Conservation (phyloP, 139 green algal species). For the Closterium sp. region DNA sequence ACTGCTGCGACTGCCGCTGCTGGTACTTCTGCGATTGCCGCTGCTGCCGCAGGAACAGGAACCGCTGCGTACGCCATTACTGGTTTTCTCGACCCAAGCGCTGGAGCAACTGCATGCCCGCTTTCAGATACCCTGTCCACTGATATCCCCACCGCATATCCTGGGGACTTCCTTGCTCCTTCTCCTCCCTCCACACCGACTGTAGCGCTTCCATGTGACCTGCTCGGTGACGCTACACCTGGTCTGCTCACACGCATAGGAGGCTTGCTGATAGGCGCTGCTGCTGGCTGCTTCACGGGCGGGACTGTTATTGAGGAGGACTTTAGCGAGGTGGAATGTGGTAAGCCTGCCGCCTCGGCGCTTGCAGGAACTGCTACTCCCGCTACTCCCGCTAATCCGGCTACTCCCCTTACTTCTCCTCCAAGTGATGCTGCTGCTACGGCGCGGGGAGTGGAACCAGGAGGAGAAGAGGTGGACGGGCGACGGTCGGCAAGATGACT, state of each 20-base stretch:
- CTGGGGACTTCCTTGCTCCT: no score
- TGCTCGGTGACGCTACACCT: not conserved
- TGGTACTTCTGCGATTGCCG: no score
- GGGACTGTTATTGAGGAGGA: not conserved
- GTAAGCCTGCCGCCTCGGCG: not conserved
- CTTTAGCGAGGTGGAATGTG: not conserved
- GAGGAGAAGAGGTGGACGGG: not conserved
- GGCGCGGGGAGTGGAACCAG: not conserved
- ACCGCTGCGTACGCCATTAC: not conserved
- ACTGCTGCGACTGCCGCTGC: no score
- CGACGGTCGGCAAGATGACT: not conserved
- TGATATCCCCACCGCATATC: not conserved
- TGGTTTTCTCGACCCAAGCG: not conserved
- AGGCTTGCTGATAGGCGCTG: not conserved
- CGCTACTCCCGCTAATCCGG: not conserved
- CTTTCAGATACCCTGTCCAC: not conserved
- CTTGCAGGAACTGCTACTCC: not conserved
- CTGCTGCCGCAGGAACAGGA: not conserved
- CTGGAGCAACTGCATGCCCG: not conserved
- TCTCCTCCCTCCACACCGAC: no score
- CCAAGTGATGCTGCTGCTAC: not conserved
- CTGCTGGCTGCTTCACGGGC: not conserved
- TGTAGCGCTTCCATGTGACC: no score
- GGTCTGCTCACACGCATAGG: not conserved
- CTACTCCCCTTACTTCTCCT: not conserved